These are phyloP conservation scores for Phyllostachys edulis DNA, from an alignment of 176 grass and related monocot genomes.

Conservation along the genomic window DNA sequence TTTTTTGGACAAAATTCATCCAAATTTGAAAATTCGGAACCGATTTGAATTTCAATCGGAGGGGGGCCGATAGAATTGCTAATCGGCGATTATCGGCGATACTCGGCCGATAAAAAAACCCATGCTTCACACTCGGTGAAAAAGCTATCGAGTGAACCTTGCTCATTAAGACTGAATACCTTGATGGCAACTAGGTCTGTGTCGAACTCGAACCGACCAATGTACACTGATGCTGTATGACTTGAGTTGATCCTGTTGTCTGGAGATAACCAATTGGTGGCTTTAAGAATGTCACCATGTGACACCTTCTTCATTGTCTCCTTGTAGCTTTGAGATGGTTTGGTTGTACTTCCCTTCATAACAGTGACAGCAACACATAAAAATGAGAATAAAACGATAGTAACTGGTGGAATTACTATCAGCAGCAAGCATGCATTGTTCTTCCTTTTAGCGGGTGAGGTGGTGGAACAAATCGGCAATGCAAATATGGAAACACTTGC, in stretches of 20 bases:
- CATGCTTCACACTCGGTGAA: background rate
- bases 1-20: too few relatives aligned
- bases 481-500: slow-evolving; percentile 6
- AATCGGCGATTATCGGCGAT: too few relatives aligned
- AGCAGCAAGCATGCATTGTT: background rate
- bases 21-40: too few relatives aligned
- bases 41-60: too few relatives aligned
- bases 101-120: too few relatives aligned
- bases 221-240: slow-evolving; percentile 24
- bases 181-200: slow-evolving; percentile 38
- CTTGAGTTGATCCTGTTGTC: slow-evolving; percentile 5
- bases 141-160: background rate
- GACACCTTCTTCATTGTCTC: slow-evolving; percentile 42
- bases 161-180: slow-evolving; percentile 8
- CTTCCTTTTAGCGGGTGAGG: background rate
- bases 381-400: background rate
- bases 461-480: slow-evolving; percentile 5
- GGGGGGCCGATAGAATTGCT: too few relatives aligned
- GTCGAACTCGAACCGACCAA: slow-evolving; percentile 33
- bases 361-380: background rate
- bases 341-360: background rate
- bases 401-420: background rate
- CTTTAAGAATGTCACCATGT: slow-evolving; percentile 15
- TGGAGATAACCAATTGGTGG: slow-evolving; percentile 35
- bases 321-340: slow-evolving; percentile 6